These are phyloP conservation scores for Pseudomonodictys pantanalensis DNA, from an alignment of 495 filamentous ascomycete genomes.

Conservation along the genomic window DNA sequence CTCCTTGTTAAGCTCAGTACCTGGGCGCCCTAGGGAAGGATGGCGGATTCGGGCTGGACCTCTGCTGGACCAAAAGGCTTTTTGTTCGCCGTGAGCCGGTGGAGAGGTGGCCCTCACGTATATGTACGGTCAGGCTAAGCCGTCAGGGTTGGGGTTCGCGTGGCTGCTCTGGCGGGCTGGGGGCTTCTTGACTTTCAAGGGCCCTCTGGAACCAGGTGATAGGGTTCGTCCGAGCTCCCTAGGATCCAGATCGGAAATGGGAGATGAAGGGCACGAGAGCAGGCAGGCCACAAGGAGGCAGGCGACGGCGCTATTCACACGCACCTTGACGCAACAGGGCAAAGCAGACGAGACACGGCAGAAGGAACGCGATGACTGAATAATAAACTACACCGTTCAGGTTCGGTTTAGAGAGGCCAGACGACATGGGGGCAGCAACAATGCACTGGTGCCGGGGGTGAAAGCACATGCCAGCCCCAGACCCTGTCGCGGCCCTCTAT, in stretches of 20 bases:
- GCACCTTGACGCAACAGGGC: slow-evolving; percentile 31
- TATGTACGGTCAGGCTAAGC: slow-evolving; percentile 37
- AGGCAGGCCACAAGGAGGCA: slow-evolving; percentile 16
- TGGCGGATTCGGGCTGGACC: slow-evolving; percentile 28
- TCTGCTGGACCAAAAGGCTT: slow-evolving; percentile 29
- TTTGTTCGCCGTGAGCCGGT: slow-evolving; percentile 34
- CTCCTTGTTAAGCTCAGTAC: slow-evolving; percentile 37
- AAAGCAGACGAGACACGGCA: slow-evolving; percentile 36
- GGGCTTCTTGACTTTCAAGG: slow-evolving; percentile 21
- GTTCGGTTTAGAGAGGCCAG: slow-evolving; percentile 9
- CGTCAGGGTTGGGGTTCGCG: slow-evolving; percentile 32
- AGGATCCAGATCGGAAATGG: slow-evolving; percentile 33
- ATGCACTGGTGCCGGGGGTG: slow-evolving; percentile 33
- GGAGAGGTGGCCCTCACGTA: slow-evolving; percentile 36
- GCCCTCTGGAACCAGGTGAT: slow-evolving; percentile 32
- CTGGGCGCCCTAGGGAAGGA: slow-evolving; percentile 31
- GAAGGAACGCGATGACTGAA: slow-evolving; percentile 30
- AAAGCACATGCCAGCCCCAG: slow-evolving; percentile 20
- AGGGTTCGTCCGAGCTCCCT: slow-evolving; percentile 36
- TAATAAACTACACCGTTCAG: slow-evolving; percentile 27
- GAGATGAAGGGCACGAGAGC: slow-evolving; percentile 26
- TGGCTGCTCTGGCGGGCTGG: slow-evolving; percentile 32
- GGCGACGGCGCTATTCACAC: slow-evolving; percentile 24
- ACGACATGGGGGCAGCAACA: slow-evolving; percentile 23
- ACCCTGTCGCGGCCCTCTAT: slow-evolving; percentile 30